A percentile compares a stretch with the other conserved stretches of the same genome.
Evolutionary conservation across 2,329 filamentous ascomycete genomes (phyloP).

Genomic region (Penicillium sp.): DNA sequence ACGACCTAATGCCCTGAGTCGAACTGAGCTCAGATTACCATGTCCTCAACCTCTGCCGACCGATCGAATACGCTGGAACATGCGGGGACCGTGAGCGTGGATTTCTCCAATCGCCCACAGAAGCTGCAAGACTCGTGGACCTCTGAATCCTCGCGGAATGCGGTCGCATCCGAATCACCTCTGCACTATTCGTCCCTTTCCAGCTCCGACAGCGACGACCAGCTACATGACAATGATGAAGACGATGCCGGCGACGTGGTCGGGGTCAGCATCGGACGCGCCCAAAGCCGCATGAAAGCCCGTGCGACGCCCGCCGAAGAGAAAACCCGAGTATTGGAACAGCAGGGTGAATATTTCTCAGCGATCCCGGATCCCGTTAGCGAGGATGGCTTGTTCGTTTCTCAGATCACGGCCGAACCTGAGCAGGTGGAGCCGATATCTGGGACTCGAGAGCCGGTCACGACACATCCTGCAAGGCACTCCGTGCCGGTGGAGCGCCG

Average conservation of each 20-base stretch:
- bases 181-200: slow-evolving; percentile 23
- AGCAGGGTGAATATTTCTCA: slow-evolving; percentile 48
- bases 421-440: slow-evolving; percentile 20
- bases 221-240: slow-evolving; percentile 24
- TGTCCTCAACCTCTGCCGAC: not conserved
- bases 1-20: not conserved
- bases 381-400: slow-evolving; percentile 29
- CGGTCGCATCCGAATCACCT: slow-evolving; percentile 17
- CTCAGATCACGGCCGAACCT: slow-evolving; percentile 33
- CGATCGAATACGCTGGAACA: not conserved
- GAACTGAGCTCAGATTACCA: not conserved
- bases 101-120: not conserved
- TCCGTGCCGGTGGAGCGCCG: slow-evolving; percentile 9
- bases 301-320: slow-evolving; percentile 56
- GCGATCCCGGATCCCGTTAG: slow-evolving; percentile 31
- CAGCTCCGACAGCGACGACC: slow-evolving; percentile 34
- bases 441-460: not conserved
- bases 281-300: slow-evolving; percentile 55
- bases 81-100: not conserved
- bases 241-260: slow-evolving; percentile 45
- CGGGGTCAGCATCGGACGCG: slow-evolving; percentile 56
- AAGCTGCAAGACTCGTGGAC: slow-evolving; percentile 15
- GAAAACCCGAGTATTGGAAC: slow-evolving; percentile 54
- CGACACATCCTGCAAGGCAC: slow-evolving; percentile 10
- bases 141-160: slow-evolving; percentile 21